phyloP scores from a whole-genome alignment of 2,329 filamentous ascomycete species.

The Paraphoma sp. region DNA sequence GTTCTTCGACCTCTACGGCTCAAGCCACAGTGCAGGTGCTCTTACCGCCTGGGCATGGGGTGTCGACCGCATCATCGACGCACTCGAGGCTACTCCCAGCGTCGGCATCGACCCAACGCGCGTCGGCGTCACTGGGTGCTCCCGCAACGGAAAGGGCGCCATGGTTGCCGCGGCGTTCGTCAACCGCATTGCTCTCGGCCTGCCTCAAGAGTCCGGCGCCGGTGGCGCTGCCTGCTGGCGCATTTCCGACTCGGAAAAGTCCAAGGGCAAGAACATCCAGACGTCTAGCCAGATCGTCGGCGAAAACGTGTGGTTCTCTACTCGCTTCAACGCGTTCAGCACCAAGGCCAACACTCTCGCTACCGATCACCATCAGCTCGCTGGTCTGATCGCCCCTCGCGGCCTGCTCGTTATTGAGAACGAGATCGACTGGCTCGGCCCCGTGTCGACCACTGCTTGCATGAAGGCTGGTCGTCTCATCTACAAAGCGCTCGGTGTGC shows the following conservation, averaged over 20 bases:
- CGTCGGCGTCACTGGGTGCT: conserved; percentile 67
- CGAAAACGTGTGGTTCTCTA: conserved; percentile 70
- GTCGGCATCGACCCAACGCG: conserved; percentile 52
- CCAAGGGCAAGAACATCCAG: conserved; percentile 64
- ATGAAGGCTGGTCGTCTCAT: conserved; percentile 63
- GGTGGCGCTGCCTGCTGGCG: conserved; percentile 69
- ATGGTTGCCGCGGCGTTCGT: conserved; percentile 67
- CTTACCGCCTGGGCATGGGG: conserved; percentile 70
- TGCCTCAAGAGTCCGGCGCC: conserved; percentile 68
- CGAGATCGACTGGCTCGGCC: conserved; percentile 65
- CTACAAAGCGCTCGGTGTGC: conserved; percentile 61
- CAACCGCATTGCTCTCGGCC: conserved; percentile 64
- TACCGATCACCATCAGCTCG: conserved; percentile 65
- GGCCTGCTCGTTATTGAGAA: conserved; percentile 65
- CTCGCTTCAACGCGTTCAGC: conserved; percentile 60
- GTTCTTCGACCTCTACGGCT: conserved; percentile 67
- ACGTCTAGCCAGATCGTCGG: conserved; percentile 64
- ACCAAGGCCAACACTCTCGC: conserved; percentile 56
- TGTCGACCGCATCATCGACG: conserved; percentile 66
- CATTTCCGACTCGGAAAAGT: conserved; percentile 53
- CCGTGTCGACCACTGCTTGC: conserved; percentile 63
- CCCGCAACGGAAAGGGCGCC: conserved; percentile 69
- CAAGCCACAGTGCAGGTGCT: conserved; percentile 62
- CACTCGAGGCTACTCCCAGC: conserved; percentile 58
- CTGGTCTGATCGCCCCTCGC: conserved; percentile 63